A percentile compares a stretch with the other conserved stretches of the same genome.
Conservation (phyloP, 345 rosid species). For the Angophora floribunda region DNA sequence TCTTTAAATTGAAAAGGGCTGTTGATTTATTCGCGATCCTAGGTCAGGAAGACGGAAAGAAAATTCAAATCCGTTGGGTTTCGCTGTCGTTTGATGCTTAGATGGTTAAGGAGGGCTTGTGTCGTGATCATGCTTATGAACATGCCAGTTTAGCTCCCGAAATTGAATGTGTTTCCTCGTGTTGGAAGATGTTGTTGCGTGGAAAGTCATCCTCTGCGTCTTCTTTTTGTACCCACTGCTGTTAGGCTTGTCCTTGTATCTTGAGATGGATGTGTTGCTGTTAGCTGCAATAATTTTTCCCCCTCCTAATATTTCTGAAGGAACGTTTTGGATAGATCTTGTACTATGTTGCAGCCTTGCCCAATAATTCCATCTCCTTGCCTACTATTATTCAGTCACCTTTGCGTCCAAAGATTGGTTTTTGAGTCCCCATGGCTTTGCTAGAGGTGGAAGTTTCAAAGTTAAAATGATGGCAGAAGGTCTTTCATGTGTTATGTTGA, state of each 20-base stretch:
- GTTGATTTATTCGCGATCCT: background rate
- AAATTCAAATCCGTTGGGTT: background rate
- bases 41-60: background rate
- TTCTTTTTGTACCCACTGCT: background rate
- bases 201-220: background rate
- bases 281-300: background rate
- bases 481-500: background rate
- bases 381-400: background rate
- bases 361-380: background rate
- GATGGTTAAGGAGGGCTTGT: background rate
- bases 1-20: background rate
- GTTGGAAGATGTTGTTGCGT: background rate
- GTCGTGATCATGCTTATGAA: background rate
- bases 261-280: background rate
- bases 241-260: background rate
- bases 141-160: background rate
- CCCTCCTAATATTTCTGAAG: background rate
- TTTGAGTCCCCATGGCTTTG: background rate
- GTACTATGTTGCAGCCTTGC: background rate
- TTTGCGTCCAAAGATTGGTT: background rate
- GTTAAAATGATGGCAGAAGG: background rate
- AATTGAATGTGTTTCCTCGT: background rate
- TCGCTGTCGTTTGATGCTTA: background rate
- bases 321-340: background rate
- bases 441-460: background rate